These are phyloP conservation scores for Rhynchospora tenuis DNA, from an alignment of 176 grass and related monocot species.

Conservation along the genomic window DNA sequence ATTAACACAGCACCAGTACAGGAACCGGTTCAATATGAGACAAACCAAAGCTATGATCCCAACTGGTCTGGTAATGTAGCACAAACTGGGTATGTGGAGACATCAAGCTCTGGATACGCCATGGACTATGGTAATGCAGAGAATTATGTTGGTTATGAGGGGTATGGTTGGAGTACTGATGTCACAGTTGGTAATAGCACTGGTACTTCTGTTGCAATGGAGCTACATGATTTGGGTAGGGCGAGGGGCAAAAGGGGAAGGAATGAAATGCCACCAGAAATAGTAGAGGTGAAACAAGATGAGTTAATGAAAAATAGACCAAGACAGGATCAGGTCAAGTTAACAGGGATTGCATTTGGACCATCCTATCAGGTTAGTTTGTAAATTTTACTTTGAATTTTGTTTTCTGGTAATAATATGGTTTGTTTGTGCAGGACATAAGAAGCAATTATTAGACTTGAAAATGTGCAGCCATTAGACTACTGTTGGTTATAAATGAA, in stretches of 20 bases:
- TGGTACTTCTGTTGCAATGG: conserved; percentile 27
- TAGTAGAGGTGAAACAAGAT: conserved; percentile 83
- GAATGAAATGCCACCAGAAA: conserved; percentile 55
- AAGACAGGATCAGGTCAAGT: conserved; percentile 67
- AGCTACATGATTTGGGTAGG: conserved; percentile 38
- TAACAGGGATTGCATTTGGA: conserved; percentile 86
- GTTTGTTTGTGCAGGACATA: conserved; percentile 6
- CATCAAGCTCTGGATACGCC: not conserved
- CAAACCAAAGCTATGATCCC: conserved; percentile 17
- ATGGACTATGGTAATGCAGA: conserved; percentile 27
- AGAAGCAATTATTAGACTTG: not conserved
- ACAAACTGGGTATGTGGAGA: conserved; percentile 24
- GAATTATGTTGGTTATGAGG: conserved; percentile 22
- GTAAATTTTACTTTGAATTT: not conserved
- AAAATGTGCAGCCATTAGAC: not conserved
- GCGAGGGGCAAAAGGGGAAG: conserved; percentile 78
- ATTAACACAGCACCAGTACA: conserved; percentile 23
- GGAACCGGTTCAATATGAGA: conserved; percentile 18
- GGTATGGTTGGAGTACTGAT: conserved; percentile 48
- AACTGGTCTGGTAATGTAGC: conserved; percentile 4
- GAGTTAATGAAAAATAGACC: conserved; percentile 93
- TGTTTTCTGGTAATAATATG: not conserved
- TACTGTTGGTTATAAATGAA: not conserved
- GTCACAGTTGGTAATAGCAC: conserved; percentile 31
- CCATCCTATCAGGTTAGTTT: conserved; percentile 77